A percentile compares a stretch with the other conserved stretches of the same genome.
These are phyloP conservation scores for Tricholoma bakamatsutake DNA, from an alignment of 768 basidiomycete genomes.

Conservation along the genomic window DNA sequence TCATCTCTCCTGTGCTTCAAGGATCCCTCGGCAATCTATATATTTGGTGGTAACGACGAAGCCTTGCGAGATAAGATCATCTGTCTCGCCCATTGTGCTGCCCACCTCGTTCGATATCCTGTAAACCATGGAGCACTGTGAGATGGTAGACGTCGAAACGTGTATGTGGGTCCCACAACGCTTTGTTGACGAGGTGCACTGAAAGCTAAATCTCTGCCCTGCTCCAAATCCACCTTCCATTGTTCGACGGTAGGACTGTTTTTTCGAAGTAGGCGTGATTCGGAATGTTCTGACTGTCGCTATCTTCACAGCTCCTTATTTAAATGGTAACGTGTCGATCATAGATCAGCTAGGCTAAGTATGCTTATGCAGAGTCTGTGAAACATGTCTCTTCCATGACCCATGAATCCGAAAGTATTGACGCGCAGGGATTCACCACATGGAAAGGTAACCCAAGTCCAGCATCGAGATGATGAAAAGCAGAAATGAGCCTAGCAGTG, in stretches of 20 bases:
- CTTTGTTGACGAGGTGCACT: not conserved
- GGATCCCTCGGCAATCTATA: slow-evolving; percentile 74
- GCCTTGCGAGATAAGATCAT: slow-evolving; percentile 75
- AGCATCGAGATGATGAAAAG: slow-evolving; percentile 20
- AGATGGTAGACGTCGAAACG: slow-evolving; percentile 40
- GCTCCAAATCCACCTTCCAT: slow-evolving; percentile 62
- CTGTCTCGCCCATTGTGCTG: slow-evolving; percentile 75
- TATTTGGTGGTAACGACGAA: slow-evolving; percentile 69
- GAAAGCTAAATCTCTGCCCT: not conserved
- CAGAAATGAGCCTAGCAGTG: too few species aligned
- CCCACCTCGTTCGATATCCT: slow-evolving; percentile 58
- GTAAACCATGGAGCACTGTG: slow-evolving; percentile 33
- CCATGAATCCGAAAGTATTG: too few species aligned
- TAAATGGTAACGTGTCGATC: slow-evolving; percentile 12
- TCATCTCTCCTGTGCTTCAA: slow-evolving; percentile 54
- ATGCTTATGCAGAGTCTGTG: slow-evolving; percentile 54
- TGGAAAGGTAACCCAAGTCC: slow-evolving; percentile 28
- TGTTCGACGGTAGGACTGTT: slow-evolving; percentile 55
- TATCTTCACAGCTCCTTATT: too few species aligned
- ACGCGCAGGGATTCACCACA: slow-evolving; percentile 26
- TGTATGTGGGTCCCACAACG: slow-evolving; percentile 30
- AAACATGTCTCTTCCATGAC: slow-evolving; percentile 50
- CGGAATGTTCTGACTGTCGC: slow-evolving; percentile 74
- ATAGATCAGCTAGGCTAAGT: slow-evolving; percentile 38
- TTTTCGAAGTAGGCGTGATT: slow-evolving; percentile 24